Conservation (phyloP, 306 rosid genomes). For the Luffa aegyptiaca region DNA sequence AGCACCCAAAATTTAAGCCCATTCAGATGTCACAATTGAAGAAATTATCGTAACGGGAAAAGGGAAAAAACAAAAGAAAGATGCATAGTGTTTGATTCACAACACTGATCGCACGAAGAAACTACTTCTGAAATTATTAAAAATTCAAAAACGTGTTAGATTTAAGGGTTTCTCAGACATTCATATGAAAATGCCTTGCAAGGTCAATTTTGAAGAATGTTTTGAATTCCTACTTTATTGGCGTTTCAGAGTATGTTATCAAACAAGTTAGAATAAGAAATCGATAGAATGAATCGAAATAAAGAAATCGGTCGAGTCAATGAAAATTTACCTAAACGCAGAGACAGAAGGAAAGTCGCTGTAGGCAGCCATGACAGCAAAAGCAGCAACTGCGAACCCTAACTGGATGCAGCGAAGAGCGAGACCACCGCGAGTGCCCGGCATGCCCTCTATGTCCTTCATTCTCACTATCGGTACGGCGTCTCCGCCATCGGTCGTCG, state of each 20-base stretch:
- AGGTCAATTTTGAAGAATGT: background rate
- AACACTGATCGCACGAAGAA: background rate
- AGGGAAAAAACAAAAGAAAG: background rate
- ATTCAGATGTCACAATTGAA: background rate
- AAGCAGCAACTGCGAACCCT: conserved; percentile 57
- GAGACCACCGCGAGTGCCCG: conserved; percentile 79
- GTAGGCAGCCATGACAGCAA: conserved; percentile 67
- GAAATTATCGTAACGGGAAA: background rate
- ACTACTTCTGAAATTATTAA: background rate
- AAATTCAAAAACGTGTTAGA: background rate
- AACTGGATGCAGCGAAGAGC: conserved; percentile 52
- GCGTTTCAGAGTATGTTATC: background rate
- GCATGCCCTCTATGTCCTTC: conserved; percentile 88
- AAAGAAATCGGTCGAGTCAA: background rate
- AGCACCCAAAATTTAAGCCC: background rate
- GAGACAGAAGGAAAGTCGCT: conserved; percentile 82
- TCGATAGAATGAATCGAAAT: background rate
- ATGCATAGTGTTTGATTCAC: background rate
- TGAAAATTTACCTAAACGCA: conserved; percentile 55
- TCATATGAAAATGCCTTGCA: background rate
- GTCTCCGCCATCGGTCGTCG: conserved; percentile 43
- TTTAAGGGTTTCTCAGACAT: background rate
- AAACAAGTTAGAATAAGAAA: background rate
- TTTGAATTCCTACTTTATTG: background rate
- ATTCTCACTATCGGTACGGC: conserved; percentile 58